A percentile compares a stretch with the other conserved stretches of the same genome.
These are phyloP conservation scores for Dryas drummondii DNA, from an alignment of 306 rosid genomes.

Conservation along the genomic window DNA sequence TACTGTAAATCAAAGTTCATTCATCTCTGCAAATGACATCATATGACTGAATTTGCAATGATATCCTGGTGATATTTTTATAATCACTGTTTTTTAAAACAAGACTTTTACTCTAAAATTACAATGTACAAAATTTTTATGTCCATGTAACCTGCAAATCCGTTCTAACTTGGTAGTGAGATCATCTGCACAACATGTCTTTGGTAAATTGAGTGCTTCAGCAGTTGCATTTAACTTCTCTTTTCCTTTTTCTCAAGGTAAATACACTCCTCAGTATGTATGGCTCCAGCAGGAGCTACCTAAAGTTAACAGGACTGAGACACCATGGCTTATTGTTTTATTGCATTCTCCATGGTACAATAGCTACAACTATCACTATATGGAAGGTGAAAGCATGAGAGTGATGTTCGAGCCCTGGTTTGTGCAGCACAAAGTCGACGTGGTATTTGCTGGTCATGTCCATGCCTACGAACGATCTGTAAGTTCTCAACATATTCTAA, in stretches of 20 bases:
- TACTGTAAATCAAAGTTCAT: not conserved
- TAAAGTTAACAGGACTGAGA: constrained; percentile 51
- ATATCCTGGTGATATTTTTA: not conserved
- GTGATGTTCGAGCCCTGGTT: constrained; percentile 70
- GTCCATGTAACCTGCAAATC: not conserved
- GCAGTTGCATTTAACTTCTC: not conserved
- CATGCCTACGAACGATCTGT: constrained; percentile 92
- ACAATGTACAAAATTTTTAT: not conserved
- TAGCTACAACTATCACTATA: constrained; percentile 52
- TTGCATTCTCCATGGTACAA: constrained; percentile 59
- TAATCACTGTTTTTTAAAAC: not conserved
- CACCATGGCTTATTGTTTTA: constrained; percentile 55
- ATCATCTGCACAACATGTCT: not conserved
- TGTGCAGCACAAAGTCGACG: constrained; percentile 71
- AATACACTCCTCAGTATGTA: constrained; percentile 51
- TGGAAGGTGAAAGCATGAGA: constrained; percentile 90
- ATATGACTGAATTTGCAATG: not conserved
- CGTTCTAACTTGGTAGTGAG: not conserved
- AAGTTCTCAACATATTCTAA: constrained; percentile 20
- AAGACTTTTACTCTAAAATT: not conserved
- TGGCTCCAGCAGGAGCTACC: constrained; percentile 49
- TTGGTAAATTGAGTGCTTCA: not conserved
- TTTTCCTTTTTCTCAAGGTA: constrained; percentile 28
- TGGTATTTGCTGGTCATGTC: constrained; percentile 84
- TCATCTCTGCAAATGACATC: not conserved